Evolutionary conservation across 139 green algal genomes (phyloP).

Genomic region (Marvania coccoides): DNA sequence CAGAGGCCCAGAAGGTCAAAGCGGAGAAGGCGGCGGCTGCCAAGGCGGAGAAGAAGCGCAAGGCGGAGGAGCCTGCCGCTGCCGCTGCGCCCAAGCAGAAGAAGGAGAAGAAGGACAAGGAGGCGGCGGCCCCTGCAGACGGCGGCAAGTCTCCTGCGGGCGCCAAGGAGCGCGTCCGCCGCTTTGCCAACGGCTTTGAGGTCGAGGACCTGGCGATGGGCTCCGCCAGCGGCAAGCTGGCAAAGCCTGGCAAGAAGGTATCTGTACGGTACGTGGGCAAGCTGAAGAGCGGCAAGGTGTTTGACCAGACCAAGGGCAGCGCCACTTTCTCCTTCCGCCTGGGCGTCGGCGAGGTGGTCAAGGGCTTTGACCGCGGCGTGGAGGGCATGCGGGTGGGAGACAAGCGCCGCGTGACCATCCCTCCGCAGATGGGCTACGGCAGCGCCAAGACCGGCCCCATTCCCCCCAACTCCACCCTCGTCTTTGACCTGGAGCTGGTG

Average conservation of each 20-base stretch:
- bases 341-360: constrained; percentile 76
- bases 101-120: constrained; percentile 5
- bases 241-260: constrained; percentile 58
- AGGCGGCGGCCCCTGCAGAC: background rate
- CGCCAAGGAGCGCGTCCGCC: constrained; percentile 16
- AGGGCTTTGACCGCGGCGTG: constrained; percentile 80
- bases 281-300: constrained; percentile 83
- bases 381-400: constrained; percentile 89
- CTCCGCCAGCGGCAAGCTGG: constrained; percentile 62
- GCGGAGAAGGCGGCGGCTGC: constrained; percentile 1
- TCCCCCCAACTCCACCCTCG: constrained; percentile 63
- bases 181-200: constrained; percentile 69
- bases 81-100: background rate
- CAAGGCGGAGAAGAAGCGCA: constrained; percentile 4
- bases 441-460: constrained; percentile 50
- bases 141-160: background rate
- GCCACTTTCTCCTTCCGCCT: constrained; percentile 79
- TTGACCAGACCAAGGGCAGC: constrained; percentile 72
- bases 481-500: constrained; percentile 77
- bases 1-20: constrained; percentile 20
- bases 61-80: background rate
- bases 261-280: constrained; percentile 64
- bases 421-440: constrained; percentile 73
- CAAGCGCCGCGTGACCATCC: constrained; percentile 68
- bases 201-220: constrained; percentile 64